Conservation (phyloP, 805 yeast species). For the Yamadazyma takamatsuzukensis region DNA sequence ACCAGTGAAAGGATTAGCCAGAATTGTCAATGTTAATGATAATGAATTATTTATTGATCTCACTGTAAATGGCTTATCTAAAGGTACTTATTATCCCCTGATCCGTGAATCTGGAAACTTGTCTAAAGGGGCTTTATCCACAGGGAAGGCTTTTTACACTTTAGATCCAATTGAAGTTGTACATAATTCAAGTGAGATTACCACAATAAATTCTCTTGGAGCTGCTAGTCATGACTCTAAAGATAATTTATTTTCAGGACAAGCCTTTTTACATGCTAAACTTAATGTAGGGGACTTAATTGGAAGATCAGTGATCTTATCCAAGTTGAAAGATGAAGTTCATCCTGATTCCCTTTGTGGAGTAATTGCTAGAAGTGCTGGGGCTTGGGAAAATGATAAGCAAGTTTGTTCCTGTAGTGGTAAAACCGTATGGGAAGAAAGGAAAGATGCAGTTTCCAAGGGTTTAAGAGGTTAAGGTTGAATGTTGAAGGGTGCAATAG, state of each 20-base stretch:
- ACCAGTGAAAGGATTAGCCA: constrained; percentile 82
- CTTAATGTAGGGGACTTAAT: constrained; percentile 57
- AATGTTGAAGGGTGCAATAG: no score
- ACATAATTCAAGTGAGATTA: constrained; percentile 19
- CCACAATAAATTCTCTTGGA: constrained; percentile 34
- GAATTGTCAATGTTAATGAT: constrained; percentile 68
- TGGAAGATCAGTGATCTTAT: constrained; percentile 63
- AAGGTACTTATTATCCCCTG: constrained; percentile 66
- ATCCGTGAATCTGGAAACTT: constrained; percentile 73
- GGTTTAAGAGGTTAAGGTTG: constrained; percentile 40
- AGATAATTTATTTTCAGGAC: constrained; percentile 27
- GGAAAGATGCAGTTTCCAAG: constrained; percentile 65
- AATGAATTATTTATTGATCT: constrained; percentile 65
- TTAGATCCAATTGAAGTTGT: constrained; percentile 39
- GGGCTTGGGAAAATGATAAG: constrained; percentile 94
- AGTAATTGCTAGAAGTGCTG: constrained; percentile 93
- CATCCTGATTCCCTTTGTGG: constrained; percentile 59
- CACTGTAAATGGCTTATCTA: constrained; percentile 67
- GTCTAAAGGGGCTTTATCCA: constrained; percentile 64
- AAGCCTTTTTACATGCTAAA: constrained; percentile 37
- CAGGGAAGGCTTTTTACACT: constrained; percentile 51
- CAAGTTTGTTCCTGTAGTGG: constrained; percentile 94
- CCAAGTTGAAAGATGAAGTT: constrained; percentile 35
- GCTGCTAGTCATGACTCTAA: constrained; percentile 19
- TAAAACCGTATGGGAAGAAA: constrained; percentile 93